Evolutionary conservation across 1,139 yeast genomes (phyloP).

Genomic region (Suhomyces bribrorum): DNA sequence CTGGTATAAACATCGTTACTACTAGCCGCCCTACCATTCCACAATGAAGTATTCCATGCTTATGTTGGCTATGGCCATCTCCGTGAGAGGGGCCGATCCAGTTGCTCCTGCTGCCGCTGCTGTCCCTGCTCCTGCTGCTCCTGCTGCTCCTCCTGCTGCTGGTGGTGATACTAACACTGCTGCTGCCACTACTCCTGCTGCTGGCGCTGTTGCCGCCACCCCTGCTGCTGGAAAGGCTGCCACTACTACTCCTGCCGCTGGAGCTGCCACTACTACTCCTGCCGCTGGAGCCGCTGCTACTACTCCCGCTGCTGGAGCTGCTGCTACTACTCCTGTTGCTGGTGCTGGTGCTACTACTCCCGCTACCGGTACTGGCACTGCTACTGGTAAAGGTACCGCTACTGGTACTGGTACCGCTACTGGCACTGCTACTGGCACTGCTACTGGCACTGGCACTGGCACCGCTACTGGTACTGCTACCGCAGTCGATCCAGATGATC

Average conservation of each 20-base stretch:
- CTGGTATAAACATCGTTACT: too few relatives aligned
- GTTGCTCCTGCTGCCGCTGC: slow-evolving; percentile 11
- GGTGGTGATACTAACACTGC: too few relatives aligned
- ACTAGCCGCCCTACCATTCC: too few relatives aligned
- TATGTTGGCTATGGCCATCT: slow-evolving; percentile 10
- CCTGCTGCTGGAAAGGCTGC: slow-evolving; percentile 13
- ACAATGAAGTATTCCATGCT: slow-evolving; percentile 9
- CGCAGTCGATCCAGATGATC: slow-evolving; percentile 1
- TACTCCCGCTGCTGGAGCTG: slow-evolving; percentile 13
- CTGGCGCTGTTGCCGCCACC: slow-evolving; percentile 24
- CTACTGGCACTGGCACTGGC: slow-evolving; percentile 16
- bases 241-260: slow-evolving; percentile 13
- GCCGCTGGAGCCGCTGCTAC: slow-evolving; percentile 19
- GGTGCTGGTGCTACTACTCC: slow-evolving; percentile 12
- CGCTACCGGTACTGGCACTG: slow-evolving; percentile 15
- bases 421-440: slow-evolving; percentile 13
- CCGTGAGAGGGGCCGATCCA: slow-evolving; percentile 13
- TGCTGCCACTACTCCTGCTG: slow-evolving; percentile 44
- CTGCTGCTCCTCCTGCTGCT: slow-evolving; percentile 11
- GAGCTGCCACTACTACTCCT: slow-evolving; percentile 8
- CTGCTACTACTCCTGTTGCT: slow-evolving; percentile 9
- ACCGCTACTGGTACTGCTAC: slow-evolving; percentile 12
- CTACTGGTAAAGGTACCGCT: slow-evolving; percentile 23
- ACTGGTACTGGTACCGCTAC: slow-evolving; percentile 9
- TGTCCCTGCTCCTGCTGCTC: slow-evolving; percentile 10